These are phyloP conservation scores for Lepiota venenata DNA, from an alignment of 768 basidiomycete genomes.

Conservation along the genomic window DNA sequence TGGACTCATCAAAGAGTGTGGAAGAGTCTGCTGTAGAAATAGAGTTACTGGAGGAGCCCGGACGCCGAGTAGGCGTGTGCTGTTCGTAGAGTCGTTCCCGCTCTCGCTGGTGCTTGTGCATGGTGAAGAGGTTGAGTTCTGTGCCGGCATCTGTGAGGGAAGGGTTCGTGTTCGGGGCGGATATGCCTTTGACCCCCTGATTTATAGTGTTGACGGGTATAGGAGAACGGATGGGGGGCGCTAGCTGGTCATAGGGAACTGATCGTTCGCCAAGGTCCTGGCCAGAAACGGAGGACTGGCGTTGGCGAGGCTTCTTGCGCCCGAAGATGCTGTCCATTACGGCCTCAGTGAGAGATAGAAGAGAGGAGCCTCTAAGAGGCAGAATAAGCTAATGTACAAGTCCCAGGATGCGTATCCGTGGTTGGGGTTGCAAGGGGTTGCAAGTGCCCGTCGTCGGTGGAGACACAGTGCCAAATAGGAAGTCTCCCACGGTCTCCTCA, in stretches of 20 bases:
- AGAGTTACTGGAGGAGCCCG: conserved; percentile 49
- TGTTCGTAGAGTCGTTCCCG: conserved; percentile 51
- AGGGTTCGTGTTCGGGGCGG: conserved; percentile 83
- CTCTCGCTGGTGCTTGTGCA: conserved; percentile 49
- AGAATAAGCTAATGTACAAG: conserved; percentile 11
- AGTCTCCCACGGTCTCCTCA: background rate
- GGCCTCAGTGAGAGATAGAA: conserved; percentile 1
- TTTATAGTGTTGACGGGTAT: conserved; percentile 51
- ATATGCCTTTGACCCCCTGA: conserved; percentile 63
- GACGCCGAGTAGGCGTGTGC: conserved; percentile 29
- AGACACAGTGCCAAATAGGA: background rate
- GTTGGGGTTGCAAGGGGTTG: background rate
- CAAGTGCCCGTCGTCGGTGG: background rate
- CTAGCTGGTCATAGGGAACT: conserved; percentile 70
- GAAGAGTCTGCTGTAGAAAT: conserved; percentile 51
- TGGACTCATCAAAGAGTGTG: conserved; percentile 52
- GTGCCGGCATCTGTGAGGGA: conserved; percentile 69
- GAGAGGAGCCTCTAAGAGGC: background rate
- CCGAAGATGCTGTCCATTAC: conserved; percentile 67
- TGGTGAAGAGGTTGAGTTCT: conserved; percentile 61
- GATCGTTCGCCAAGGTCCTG: conserved; percentile 64
- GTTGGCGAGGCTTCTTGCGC: conserved; percentile 56
- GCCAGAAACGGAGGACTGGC: conserved; percentile 58
- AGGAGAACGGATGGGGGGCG: conserved; percentile 55
- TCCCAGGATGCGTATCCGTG: conserved; percentile 7